Base-by-base conservation (phyloP, 2,329 filamentous ascomycete species). In the Sporothrix variecibatus region DNA sequence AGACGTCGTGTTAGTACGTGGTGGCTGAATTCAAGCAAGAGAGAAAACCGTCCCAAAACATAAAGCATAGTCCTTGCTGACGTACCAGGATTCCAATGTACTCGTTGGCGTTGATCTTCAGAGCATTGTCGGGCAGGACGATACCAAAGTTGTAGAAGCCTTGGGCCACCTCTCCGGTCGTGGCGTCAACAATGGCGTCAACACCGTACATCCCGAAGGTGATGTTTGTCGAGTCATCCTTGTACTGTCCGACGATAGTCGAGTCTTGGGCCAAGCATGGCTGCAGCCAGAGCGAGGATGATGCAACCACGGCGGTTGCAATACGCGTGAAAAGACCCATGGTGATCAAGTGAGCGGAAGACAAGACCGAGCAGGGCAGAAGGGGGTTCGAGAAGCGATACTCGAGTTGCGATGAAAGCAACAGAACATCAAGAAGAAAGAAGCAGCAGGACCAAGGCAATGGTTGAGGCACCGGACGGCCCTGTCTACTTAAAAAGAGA, bases 1-100 rank as follows among this genome's bases (percentile, higher is more conserved):
- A 26, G n/a, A 8, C 2, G 34, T 23, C 23, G 11, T 23, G 28
- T 58, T 34, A 17, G 9, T 9, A 62, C 68, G 53, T 17, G 31
- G 3, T n/a, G n/a, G n/a, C n/a, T n/a, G n/a, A n/a, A n/a, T n/a
- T n/a, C n/a, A 20, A 28, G 12, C 23, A 71, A 46, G 43, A 46
- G 11, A 46, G 11, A 11, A 9, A 46, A 15, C 40, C 9, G 9
- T 9, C 9, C 40, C 15, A 38, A n/a, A 38, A 40, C 5, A 40
- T 15, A 34, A 62, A 34, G 17, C n/a, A n/a, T n/a, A n/a, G n/a
- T n/a, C n/a, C n/a, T n/a, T n/a, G n/a, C n/a, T n/a, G n/a, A 72
- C 84, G 77, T 76, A 90, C 89, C 67, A 90, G 81, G 69, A 88
- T 84, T 51, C 89, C 89, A 73, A 91, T 87, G 77, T 90, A 90